Conservation (phyloP, 2,329 filamentous ascomycete species). For the Teratosphaeria viscida region DNA sequence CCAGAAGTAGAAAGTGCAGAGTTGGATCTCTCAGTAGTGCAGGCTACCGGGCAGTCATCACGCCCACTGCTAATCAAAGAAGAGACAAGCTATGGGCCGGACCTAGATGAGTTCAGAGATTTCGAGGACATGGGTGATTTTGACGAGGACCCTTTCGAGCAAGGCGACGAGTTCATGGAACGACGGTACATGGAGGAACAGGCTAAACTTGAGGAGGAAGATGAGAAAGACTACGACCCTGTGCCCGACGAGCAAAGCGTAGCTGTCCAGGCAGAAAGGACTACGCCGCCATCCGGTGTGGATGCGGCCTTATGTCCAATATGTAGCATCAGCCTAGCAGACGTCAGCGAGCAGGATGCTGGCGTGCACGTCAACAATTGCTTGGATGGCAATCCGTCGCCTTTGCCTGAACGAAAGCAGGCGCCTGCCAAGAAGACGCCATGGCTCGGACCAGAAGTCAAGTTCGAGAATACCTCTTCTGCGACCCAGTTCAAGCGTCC, state of each 20-base stretch:
- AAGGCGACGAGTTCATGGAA: slow-evolving; percentile 43
- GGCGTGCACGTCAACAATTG: slow-evolving; percentile 86
- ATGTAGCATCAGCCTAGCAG: slow-evolving; percentile 56
- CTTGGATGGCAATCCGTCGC: slow-evolving; percentile 67
- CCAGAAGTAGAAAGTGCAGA: background rate
- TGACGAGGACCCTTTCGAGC: slow-evolving; percentile 49
- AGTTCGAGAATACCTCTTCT: slow-evolving; percentile 14
- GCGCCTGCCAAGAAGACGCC: slow-evolving; percentile 4
- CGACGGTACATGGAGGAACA: slow-evolving; percentile 66
- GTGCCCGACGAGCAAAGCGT: slow-evolving; percentile 10
- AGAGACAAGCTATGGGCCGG: slow-evolving; percentile 39
- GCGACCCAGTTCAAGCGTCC: slow-evolving; percentile 55
- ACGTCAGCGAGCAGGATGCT: slow-evolving; percentile 50
- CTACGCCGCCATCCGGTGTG: background rate
- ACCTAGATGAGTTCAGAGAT: slow-evolving; percentile 40
- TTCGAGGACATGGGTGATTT: slow-evolving; percentile 46
- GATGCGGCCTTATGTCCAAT: slow-evolving; percentile 56
- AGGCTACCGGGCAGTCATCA: background rate
- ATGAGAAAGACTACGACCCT: slow-evolving; percentile 30
- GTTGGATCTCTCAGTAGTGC: background rate
- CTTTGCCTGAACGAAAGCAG: slow-evolving; percentile 33
- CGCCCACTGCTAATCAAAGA: slow-evolving; percentile 31
- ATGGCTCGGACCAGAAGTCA: slow-evolving; percentile 3
- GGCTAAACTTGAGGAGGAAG: slow-evolving; percentile 39
- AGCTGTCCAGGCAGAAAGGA: background rate